Evolutionary conservation across 1,139 yeast species (phyloP), one percentile per base, ranked within the genome.

Genomic region (Saccharomycopsis phalli): DNA sequence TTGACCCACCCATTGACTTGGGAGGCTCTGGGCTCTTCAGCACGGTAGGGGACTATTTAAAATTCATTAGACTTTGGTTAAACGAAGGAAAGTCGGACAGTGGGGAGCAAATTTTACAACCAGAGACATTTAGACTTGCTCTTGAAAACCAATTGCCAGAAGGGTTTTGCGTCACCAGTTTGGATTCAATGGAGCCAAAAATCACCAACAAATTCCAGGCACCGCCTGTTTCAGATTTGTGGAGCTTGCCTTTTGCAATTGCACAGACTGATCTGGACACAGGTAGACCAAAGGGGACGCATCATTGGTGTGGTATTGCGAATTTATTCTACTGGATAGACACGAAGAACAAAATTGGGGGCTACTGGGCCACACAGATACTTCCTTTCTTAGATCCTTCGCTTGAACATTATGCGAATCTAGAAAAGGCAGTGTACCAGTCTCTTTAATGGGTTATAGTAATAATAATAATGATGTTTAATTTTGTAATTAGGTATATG

Each of bases 1-100:
- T 33, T 14, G 40, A 41, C 17, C 56, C 61, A n/a, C 48, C 41
- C 19, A 40, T 52, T 6, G 62, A 62, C 42, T 53, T 58, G 46
- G 68, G 66, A 4, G 68, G 68, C 23, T 64, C 60, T 13, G 68
- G 67, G 10, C 43, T 59, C 8, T 62, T 55, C 35, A 55, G 61
- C 2, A 61, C 55, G 4, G 59, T 61, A 7, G 53, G 47, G 13
- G 66, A 63, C 46, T 63, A 59, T 38, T 49, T 59, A 34, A 58
- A 56, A 40, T 58, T 62, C 37, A 42, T 63, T 13, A 54, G 62
- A 13, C 50, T 60, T 14, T 55, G 62, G 47, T 50, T 63, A 25
- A 61, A 63, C 37, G 54, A 59, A 23, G 68, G 68, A 18, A 47
- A 44, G 4, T 54, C 63, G 19, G 31, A 17, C 4, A 57, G 60